Conservation (phyloP, 2,329 filamentous ascomycete species). For the Verticillium klebahnii region DNA sequence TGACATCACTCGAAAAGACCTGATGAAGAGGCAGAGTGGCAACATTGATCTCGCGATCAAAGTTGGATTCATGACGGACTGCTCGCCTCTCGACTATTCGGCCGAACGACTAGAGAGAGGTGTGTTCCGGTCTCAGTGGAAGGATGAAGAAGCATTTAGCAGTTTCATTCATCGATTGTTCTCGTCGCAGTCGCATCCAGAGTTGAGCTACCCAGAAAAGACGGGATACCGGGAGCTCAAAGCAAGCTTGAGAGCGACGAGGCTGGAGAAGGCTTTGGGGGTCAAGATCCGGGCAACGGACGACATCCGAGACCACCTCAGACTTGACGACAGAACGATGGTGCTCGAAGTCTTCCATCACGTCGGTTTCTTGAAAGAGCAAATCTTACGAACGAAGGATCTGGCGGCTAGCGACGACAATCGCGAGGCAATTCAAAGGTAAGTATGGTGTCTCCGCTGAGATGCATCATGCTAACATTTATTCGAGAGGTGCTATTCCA, state of each 20-base stretch:
- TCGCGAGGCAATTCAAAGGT: neutral
- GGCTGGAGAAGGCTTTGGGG: conserved; percentile 4
- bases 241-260: conserved; percentile 4
- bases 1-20: conserved; percentile 2
- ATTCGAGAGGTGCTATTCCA: conserved; percentile 9
- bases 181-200: neutral
- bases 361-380: conserved; percentile 10
- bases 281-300: conserved; percentile 5
- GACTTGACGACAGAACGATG: conserved; percentile 4
- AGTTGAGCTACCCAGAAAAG: neutral
- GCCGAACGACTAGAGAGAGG: neutral
- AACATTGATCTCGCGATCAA: neutral
- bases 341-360: conserved; percentile 10
- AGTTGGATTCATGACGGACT: conserved; percentile 1
- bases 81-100: conserved; percentile 1
- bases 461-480: neutral
- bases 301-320: conserved; percentile 11
- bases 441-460: neutral
- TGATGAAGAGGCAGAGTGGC: neutral
- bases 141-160: neutral
- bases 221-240: neutral
- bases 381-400: conserved; percentile 7
- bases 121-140: neutral
- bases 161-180: conserved; percentile 1
- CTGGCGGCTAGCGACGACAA: neutral